Conservation (phyloP, 108 stramenopile genomes). For the Cyclotella sp. region DNA sequence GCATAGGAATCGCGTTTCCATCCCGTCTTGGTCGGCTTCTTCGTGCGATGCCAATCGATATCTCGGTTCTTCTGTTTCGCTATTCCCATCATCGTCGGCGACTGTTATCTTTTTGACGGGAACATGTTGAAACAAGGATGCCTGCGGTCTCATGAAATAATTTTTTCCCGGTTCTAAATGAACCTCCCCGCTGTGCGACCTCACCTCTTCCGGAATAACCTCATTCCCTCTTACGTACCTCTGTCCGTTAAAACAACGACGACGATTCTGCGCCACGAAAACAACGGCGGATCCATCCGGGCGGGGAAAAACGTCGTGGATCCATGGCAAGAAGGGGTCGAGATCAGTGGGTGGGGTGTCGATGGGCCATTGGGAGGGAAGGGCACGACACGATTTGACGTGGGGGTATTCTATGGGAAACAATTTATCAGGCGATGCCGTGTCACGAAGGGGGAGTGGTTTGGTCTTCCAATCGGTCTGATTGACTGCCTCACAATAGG, state of each 20-base stretch:
- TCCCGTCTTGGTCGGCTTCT: slow-evolving; percentile 83
- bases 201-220: slow-evolving; percentile 31
- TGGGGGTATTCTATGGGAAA: slow-evolving; percentile 36
- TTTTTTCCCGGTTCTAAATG: slow-evolving; percentile 50
- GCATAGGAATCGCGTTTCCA: slow-evolving; percentile 88
- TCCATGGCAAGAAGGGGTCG: slow-evolving; percentile 92
- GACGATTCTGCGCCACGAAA: slow-evolving; percentile 87
- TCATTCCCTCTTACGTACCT: slow-evolving; percentile 4
- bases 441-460: slow-evolving; percentile 33
- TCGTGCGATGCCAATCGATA: slow-evolving; percentile 81
- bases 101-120: slow-evolving; percentile 62
- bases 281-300: slow-evolving; percentile 80
- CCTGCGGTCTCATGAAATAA: slow-evolving; percentile 72
- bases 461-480: slow-evolving; percentile 51
- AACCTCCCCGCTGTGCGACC: slow-evolving; percentile 29
- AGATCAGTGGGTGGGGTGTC: slow-evolving; percentile 69
- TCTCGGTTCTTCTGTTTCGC: slow-evolving; percentile 36
- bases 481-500: slow-evolving; percentile 53
- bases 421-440: slow-evolving; percentile 7
- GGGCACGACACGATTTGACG: slow-evolving; percentile 34
- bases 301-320: slow-evolving; percentile 90
- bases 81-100: not conserved
- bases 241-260: slow-evolving; percentile 71
- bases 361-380: slow-evolving; percentile 75
- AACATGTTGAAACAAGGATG: slow-evolving; percentile 87